Conservation (phyloP, 2,329 filamentous ascomycete genomes). For the Phialemoniopsis sp. region DNA sequence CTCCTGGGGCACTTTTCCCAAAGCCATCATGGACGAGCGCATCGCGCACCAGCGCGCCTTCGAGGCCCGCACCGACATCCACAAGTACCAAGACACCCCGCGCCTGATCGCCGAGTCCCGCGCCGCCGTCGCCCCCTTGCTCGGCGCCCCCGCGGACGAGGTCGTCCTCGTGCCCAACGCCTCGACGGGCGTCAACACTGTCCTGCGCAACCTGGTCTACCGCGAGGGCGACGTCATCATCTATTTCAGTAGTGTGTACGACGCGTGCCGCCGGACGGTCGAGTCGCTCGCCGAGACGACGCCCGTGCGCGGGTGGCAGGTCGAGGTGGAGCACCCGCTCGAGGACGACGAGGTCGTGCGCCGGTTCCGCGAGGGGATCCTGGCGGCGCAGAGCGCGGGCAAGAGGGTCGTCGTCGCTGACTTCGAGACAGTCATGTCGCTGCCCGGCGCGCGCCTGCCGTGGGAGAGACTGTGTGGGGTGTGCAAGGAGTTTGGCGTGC, state of each 20-base stretch:
- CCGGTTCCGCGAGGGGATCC: slow-evolving; percentile 48
- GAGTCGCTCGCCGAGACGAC: slow-evolving; percentile 57
- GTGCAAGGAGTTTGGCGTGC: slow-evolving; percentile 54
- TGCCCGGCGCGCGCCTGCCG: slow-evolving; percentile 66
- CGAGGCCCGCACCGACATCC: slow-evolving; percentile 61
- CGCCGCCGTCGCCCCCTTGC: slow-evolving; percentile 50
- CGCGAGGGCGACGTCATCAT: slow-evolving; percentile 58
- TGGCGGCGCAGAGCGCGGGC: slow-evolving; percentile 40
- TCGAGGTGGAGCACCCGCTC: slow-evolving; percentile 56
- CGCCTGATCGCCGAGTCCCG: slow-evolving; percentile 52
- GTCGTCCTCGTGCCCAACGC: slow-evolving; percentile 69
- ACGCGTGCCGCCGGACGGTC: slow-evolving; percentile 61
- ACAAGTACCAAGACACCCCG: slow-evolving; percentile 58
- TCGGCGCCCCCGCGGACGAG: slow-evolving; percentile 55
- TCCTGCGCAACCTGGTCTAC: slow-evolving; percentile 62
- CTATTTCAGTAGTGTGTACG: slow-evolving; percentile 65
- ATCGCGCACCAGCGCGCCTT: slow-evolving; percentile 48
- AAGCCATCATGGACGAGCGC: slow-evolving; percentile 45
- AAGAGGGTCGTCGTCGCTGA: slow-evolving; percentile 57
- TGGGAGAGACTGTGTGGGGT: slow-evolving; percentile 58
- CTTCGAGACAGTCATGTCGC: slow-evolving; percentile 66
- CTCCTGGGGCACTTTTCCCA: slow-evolving; percentile 66
- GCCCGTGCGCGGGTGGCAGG: slow-evolving; percentile 29
- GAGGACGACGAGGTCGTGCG: slow-evolving; percentile 52
- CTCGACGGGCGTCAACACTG: slow-evolving; percentile 63